phyloP scores from a whole-genome alignment of 1,139 yeast genomes.

The Hyphopichia fennica region DNA sequence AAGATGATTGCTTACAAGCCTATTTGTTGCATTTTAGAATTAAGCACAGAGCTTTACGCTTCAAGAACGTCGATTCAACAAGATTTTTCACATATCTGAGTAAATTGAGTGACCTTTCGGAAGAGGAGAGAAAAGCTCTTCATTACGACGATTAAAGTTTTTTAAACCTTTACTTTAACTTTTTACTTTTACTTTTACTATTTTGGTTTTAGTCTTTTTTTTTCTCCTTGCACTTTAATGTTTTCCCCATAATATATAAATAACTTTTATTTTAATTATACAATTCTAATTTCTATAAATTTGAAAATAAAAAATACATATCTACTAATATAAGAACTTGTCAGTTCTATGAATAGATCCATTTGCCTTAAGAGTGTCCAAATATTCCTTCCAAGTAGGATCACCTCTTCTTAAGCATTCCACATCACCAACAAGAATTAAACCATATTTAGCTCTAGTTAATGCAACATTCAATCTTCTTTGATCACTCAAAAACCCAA shows the following conservation, averaged over 20 bases:
- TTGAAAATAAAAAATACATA: neutral
- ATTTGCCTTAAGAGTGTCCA: slow-evolving; percentile 19
- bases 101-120: too few species aligned
- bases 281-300: neutral
- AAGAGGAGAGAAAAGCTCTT: neutral
- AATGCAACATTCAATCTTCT: slow-evolving; percentile 63
- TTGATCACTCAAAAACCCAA: slow-evolving; percentile 59
- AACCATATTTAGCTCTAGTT: slow-evolving; percentile 61
- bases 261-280: too few species aligned
- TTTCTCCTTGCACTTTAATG: too few species aligned
- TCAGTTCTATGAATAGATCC: neutral
- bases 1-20: neutral
- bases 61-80: neutral
- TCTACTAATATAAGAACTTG: slow-evolving; percentile 1
- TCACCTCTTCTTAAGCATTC: slow-evolving; percentile 49
- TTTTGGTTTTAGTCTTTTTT: too few species aligned
- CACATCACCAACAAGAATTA: slow-evolving; percentile 58
- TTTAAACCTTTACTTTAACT: too few species aligned
- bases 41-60: neutral
- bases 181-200: too few species aligned
- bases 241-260: neutral
- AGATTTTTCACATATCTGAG: too few species aligned
- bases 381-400: slow-evolving; percentile 54
- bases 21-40: neutral
- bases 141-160: too few species aligned